A percentile compares a stretch with the other conserved stretches of the same genome.
Conservation (phyloP, 495 filamentous ascomycete species). For the Lophium mytilinum region DNA sequence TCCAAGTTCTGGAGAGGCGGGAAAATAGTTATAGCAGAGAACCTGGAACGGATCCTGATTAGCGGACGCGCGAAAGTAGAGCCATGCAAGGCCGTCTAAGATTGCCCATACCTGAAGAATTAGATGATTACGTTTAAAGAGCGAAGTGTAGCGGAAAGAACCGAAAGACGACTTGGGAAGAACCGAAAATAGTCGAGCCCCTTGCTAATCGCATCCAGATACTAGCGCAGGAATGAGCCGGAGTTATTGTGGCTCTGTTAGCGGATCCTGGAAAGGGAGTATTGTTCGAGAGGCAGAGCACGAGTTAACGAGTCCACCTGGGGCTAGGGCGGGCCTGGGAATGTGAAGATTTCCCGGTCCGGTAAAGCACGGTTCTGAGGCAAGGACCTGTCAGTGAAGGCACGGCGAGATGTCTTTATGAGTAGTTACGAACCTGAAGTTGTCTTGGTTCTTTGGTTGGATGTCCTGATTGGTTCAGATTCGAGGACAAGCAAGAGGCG, state of each 20-base stretch:
- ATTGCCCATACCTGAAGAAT: constrained; percentile 26
- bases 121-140: constrained; percentile 30
- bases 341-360: constrained; percentile 20
- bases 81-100: constrained; percentile 3
- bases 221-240: constrained; percentile 24
- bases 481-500: too few relatives aligned
- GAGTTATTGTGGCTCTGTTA: constrained; percentile 16
- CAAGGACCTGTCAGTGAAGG: background rate
- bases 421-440: background rate
- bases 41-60: constrained; percentile 8
- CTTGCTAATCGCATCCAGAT: constrained; percentile 29
- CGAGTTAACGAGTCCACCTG: constrained; percentile 36
- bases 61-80: background rate
- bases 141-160: constrained; percentile 26
- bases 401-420: background rate
- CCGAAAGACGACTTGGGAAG: constrained; percentile 11
- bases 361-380: constrained; percentile 19
- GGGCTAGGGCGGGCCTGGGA: constrained; percentile 17
- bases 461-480: background rate
- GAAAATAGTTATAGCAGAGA: constrained; percentile 18
- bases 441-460: background rate
- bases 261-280: constrained; percentile 24
- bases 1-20: constrained; percentile 11
- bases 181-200: constrained; percentile 18
- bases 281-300: constrained; percentile 29